Evolutionary conservation across 768 basidiomycete genomes (phyloP), one percentile per base, ranked within the genome.

Genomic region (Leccinum obscurum): DNA sequence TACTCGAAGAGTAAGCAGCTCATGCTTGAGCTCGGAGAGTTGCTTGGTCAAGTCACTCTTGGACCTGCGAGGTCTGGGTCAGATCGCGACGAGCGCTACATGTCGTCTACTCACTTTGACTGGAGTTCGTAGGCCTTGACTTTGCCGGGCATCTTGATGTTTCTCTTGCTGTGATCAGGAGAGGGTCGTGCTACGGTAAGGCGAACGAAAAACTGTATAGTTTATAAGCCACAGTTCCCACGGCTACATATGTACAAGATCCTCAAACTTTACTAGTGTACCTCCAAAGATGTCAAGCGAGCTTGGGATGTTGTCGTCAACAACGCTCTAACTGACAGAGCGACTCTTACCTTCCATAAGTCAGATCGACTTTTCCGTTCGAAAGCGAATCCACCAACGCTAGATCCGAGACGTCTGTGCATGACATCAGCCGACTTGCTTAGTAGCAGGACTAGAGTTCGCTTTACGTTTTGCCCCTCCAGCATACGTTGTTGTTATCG

Each of bases 41-140:
- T 97, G 93, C 79, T 95, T 95, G 66, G 86, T 79, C 82, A 98
- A 88, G 85, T 98, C 96, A 81, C 88, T 92, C 83, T 97, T 98
- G 65, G 90, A 92, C 87, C 95, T 95, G 71, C 46, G 64, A 60
- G 26, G 39, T 58, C 32, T 20, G 17, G 22, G 59, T 64, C 57
- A 61, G 59, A 22, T 28, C 10, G 5, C 7, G 35, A 50, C 11
- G 50, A 15, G 22, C 34, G 8, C 28, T 4, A 28, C 7, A 10
- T 15, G 44, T 46, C 15, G 9, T 9, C 54, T 55, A 77, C 90
- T 77, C 76, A 93, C 92, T 96, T 95, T 77, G 90, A 92, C 78
- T 93, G 92, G 77, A 95, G 92, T 78, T 95, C 93, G 82, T 95
- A 92, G 73, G 93, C 92, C 84, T 93, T 93, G 82, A 94, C 90